Percentiles rank a stretch among this genome's conserved stretches.
phyloP scores from a whole-genome alignment of 371 early-diverging fungal species.

The Mucor sp. region DNA sequence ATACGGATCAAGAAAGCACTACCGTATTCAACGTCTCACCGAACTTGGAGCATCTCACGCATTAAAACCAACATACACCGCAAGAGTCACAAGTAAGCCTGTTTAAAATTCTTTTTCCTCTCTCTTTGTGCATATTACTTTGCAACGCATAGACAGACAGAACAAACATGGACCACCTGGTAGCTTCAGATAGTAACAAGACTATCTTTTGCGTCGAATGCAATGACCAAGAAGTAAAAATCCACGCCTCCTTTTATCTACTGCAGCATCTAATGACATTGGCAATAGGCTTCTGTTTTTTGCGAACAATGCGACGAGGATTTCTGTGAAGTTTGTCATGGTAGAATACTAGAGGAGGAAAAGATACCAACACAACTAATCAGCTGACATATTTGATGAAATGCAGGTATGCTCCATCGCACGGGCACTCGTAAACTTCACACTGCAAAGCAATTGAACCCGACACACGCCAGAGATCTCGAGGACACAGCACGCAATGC shows the following conservation, averaged over 20 bases:
- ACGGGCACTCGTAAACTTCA: conserved; percentile 52
- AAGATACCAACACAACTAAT: not conserved
- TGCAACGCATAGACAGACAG: not conserved
- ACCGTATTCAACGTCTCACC: too few relatives aligned
- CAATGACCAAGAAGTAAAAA: conserved; percentile 64
- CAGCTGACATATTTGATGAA: not conserved
- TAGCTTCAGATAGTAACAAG: conserved; percentile 22
- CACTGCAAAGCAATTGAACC: conserved; percentile 32
- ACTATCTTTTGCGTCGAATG: conserved; percentile 83
- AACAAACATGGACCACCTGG: conserved; percentile 12
- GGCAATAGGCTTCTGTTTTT: conserved; percentile 57
- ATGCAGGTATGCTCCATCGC: conserved; percentile 53
- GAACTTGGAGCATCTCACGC: too few relatives aligned
- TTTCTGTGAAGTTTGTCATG: conserved; percentile 93
- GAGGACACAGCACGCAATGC: not conserved
- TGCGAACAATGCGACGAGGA: conserved; percentile 85
- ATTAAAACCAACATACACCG: too few relatives aligned
- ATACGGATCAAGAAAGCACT: too few relatives aligned
- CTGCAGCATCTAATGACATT: not conserved
- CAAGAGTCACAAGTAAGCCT: not conserved
- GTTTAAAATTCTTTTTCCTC: not conserved
- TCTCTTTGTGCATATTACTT: not conserved
- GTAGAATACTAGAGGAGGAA: conserved; percentile 15
- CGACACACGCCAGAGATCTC: not conserved
- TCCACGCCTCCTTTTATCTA: not conserved